phyloP scores from a whole-genome alignment of 2,329 filamentous ascomycete species.

The Sarocladium kiliense region DNA sequence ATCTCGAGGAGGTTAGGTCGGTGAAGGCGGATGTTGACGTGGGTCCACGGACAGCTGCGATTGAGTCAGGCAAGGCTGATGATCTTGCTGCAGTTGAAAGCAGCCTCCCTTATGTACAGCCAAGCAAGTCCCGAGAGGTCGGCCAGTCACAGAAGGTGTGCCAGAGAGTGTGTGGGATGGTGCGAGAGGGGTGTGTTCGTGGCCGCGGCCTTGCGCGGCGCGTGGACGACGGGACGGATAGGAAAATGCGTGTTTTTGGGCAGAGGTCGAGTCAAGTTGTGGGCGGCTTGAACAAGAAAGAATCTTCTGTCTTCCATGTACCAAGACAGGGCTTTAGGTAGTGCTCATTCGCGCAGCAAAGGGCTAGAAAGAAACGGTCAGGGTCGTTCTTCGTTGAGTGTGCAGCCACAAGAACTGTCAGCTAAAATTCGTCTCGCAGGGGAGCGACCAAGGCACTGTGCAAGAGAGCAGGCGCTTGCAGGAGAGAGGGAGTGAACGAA shows the following conservation, averaged over 20 bases:
- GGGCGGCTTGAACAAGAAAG: background rate
- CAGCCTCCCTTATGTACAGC: constrained; percentile 2
- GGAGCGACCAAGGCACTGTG: background rate
- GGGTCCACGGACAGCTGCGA: background rate
- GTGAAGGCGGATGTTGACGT: constrained; percentile 2
- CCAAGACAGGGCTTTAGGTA: background rate
- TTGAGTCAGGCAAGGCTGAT: constrained; percentile 8
- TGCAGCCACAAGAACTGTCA: background rate
- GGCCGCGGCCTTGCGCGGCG: constrained; percentile 6
- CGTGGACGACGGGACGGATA: background rate
- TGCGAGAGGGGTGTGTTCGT: background rate
- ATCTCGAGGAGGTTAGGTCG: constrained; percentile 8
- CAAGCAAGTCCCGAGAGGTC: background rate
- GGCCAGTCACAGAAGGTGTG: background rate
- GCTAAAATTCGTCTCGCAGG: background rate
- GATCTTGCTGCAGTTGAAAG: background rate
- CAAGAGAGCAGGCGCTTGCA: background rate
- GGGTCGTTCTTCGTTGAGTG: background rate
- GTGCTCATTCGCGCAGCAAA: background rate
- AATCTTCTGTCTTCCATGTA: background rate
- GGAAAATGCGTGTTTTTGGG: background rate
- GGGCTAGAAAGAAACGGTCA: background rate
- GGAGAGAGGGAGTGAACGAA: constrained; percentile 1
- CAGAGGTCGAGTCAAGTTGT: background rate
- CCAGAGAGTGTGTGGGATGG: background rate